Conservation (phyloP, 2,329 filamentous ascomycete genomes). For the Fusarium nurragi region DNA sequence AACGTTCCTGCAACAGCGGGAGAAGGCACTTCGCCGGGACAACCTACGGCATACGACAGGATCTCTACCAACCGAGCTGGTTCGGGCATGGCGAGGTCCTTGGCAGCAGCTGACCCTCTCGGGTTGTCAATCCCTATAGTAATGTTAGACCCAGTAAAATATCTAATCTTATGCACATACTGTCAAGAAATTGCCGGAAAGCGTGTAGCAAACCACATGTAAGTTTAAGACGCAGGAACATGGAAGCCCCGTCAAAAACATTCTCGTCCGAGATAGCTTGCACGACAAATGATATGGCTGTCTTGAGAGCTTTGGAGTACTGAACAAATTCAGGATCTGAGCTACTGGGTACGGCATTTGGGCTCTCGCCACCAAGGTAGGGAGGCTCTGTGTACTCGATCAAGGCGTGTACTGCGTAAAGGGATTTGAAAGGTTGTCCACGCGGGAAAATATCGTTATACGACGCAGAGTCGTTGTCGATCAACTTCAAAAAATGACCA, state of each 20-base stretch:
- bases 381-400: constrained; percentile 65
- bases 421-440: constrained; percentile 74
- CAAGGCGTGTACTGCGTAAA: constrained; percentile 77
- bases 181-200: constrained; percentile 44
- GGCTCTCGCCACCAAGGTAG: constrained; percentile 45
- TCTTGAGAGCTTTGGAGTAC: constrained; percentile 52
- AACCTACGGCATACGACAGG: constrained; percentile 38
- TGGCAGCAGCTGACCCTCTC: constrained; percentile 10
- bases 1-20: constrained; percentile 43
- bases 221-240: constrained; percentile 42
- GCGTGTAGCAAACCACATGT: constrained; percentile 44
- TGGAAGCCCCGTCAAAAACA: constrained; percentile 54
- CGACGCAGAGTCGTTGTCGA: constrained; percentile 63
- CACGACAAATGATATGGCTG: constrained; percentile 64
- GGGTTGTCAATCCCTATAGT: constrained; percentile 27
- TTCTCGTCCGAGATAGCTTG: constrained; percentile 68
- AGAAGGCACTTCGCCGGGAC: constrained; percentile 39
- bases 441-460: constrained; percentile 73
- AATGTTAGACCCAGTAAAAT: constrained; percentile 6
- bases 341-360: constrained; percentile 1
- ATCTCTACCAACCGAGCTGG: constrained; percentile 43
- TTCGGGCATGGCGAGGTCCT: constrained; percentile 24
- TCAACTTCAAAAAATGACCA: constrained; percentile 65
- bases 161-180: constrained; percentile 25
- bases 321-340: constrained; percentile 35